Conservation (phyloP, 176 grass and related monocot genomes). For the Poa annua region DNA sequence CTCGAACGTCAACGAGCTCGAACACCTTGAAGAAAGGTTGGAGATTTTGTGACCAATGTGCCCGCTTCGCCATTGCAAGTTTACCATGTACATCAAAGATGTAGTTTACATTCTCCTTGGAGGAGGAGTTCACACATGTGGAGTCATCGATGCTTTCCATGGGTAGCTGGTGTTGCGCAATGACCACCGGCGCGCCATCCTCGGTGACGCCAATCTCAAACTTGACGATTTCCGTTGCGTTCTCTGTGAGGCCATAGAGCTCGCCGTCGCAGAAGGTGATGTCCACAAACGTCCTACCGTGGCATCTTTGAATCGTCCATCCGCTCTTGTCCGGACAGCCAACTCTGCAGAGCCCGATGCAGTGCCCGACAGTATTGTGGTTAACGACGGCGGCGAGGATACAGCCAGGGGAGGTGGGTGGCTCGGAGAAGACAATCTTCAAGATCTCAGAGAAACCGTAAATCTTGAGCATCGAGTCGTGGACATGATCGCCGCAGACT, state of each 20-base stretch:
- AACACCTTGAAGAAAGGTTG: background rate
- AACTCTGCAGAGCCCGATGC: background rate
- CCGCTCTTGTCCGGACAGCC: background rate
- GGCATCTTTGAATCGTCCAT: background rate
- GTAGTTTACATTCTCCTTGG: background rate
- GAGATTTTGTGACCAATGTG: background rate
- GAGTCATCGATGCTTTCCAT: background rate
- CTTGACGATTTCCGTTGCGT: background rate
- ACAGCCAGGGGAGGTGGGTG: background rate
- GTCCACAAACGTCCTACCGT: background rate
- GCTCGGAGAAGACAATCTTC: background rate
- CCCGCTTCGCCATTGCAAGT: background rate
- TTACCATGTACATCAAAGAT: background rate
- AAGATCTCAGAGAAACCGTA: background rate
- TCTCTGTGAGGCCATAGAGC: background rate
- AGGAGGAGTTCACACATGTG: background rate
- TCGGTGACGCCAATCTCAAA: background rate
- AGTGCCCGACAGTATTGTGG: background rate
- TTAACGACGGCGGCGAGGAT: background rate
- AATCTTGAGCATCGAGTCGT: background rate
- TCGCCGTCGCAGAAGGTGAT: background rate
- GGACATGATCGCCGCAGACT: background rate
- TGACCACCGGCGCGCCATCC: background rate
- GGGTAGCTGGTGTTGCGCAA: background rate
- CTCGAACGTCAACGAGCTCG: background rate